A percentile compares a stretch with the other conserved stretches of the same genome.
Conservation (phyloP, 176 grass and related monocot genomes). For the Phoenix roebelenii region DNA sequence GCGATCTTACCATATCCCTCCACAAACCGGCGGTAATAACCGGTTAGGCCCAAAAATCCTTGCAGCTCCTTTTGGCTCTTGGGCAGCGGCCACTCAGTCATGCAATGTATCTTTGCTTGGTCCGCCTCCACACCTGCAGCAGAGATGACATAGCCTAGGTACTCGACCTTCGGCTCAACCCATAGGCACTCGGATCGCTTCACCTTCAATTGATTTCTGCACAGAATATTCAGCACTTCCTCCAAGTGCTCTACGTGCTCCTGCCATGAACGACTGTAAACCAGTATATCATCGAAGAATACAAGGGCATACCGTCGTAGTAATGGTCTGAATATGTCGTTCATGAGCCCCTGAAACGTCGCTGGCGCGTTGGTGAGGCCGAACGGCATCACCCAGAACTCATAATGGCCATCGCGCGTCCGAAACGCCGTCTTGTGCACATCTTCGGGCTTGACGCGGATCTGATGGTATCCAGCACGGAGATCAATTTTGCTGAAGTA, state of each 20-base stretch:
- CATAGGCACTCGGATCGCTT: not conserved
- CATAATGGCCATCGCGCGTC: not conserved
- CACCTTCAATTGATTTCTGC: not conserved
- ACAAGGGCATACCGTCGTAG: too few species aligned
- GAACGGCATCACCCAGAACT: not conserved
- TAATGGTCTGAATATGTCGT: too few species aligned
- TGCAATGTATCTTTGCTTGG: too few species aligned
- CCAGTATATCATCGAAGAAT: too few species aligned
- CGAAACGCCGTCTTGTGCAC: not conserved
- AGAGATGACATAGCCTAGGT: not conserved
- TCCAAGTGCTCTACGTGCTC: not conserved
- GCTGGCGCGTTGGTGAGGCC: not conserved
- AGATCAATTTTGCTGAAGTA: not conserved
- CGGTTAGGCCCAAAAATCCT: too few species aligned
- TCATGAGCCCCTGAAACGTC: not conserved
- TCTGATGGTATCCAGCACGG: not conserved
- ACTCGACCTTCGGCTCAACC: not conserved
- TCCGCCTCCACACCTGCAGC: too few species aligned
- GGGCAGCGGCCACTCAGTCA: too few species aligned
- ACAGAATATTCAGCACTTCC: not conserved
- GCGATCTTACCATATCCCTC: too few species aligned
- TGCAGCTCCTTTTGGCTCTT: too few species aligned
- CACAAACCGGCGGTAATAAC: too few species aligned
- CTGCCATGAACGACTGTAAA: too few species aligned
- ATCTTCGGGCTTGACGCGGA: too few species aligned